A percentile compares a stretch with the other conserved stretches of the same genome.
phyloP scores from a whole-genome alignment of 2,329 filamentous ascomycete species.

The Pseudomassariella vexata region DNA sequence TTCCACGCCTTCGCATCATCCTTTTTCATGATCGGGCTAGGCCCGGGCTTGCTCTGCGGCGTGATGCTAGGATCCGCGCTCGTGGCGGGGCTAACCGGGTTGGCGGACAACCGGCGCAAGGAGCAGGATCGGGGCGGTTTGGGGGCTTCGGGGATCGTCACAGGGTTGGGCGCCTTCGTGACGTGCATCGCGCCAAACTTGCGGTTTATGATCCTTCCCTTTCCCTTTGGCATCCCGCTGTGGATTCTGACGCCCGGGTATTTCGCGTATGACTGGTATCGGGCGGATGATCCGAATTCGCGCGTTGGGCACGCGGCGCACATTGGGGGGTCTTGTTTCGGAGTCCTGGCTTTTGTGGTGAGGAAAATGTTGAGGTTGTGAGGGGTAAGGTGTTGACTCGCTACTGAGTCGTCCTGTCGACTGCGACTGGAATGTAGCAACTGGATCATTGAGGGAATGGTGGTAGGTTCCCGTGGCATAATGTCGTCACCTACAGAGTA shows the following conservation, averaged over 20 bases:
- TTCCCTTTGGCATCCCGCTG: conserved; percentile 14
- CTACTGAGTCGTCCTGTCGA: no score
- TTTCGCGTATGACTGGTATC: conserved; percentile 13
- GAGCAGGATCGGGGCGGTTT: conserved; percentile 8
- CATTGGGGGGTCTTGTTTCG: conserved; percentile 16
- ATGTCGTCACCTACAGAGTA: no score
- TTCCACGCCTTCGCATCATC: conserved; percentile 9
- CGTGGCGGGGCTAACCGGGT: conserved; percentile 9
- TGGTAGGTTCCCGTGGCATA: no score
- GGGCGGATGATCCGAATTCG: conserved; percentile 5
- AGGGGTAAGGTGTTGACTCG: no score
- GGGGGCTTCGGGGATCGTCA: conserved; percentile 17
- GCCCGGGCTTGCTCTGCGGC: conserved; percentile 5
- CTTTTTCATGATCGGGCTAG: conserved; percentile 11
- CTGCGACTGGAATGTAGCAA: background rate
- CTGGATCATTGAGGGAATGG: no score
- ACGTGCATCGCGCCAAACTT: conserved; percentile 10
- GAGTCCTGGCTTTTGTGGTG: conserved; percentile 4
- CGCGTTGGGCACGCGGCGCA: conserved; percentile 18
- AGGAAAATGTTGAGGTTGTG: background rate
- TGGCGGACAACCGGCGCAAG: conserved; percentile 9
- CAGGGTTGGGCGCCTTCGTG: conserved; percentile 14
- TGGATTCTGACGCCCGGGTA: conserved; percentile 10
- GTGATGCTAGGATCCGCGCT: conserved; percentile 15
- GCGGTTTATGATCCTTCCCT: conserved; percentile 12